Evolutionary conservation across 73 alveolate species (phyloP).

Genomic region (Paramecium tetraurelia): DNA sequence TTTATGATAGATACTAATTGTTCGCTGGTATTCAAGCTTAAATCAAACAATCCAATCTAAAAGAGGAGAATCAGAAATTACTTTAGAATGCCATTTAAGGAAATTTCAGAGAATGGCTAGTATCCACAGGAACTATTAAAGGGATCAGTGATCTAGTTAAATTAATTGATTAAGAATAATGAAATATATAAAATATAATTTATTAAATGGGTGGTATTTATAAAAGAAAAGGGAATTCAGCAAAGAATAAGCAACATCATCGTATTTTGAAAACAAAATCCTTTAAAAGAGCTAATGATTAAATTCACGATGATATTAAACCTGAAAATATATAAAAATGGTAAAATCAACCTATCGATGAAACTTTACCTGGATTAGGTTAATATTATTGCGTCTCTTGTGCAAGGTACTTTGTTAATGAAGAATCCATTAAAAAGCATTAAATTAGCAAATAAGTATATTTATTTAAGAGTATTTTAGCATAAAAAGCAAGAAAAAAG

Average conservation of each 20-base stretch:
- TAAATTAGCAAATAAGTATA: conserved; percentile 61
- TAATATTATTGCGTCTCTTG: conserved; percentile 77
- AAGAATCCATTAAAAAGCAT: conserved; percentile 65
- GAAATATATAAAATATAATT: not conserved
- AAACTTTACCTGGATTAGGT: conserved; percentile 80
- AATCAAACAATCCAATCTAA: conserved; percentile 41
- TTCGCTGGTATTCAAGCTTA: conserved; percentile 6
- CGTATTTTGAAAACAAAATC: conserved; percentile 71
- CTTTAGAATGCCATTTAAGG: conserved; percentile 64
- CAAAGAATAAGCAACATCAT: conserved; percentile 68
- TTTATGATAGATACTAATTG: conserved; percentile 44
- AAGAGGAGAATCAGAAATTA: not conserved
- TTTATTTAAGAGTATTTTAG: not conserved
- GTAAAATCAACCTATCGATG: conserved; percentile 67
- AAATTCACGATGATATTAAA: conserved; percentile 71
- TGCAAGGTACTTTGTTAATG: conserved; percentile 71
- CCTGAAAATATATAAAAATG: conserved; percentile 70
- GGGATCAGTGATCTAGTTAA: conserved; percentile 64
- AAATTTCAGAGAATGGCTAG: conserved; percentile 68
- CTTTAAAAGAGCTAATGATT: conserved; percentile 69
- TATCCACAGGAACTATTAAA: conserved; percentile 57
- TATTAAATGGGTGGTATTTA: conserved; percentile 72
- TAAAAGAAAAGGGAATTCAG: conserved; percentile 75
- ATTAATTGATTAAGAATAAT: conserved; percentile 63
- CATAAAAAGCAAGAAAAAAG: conserved; percentile 74